Evolutionary conservation across 2,329 filamentous ascomycete genomes (phyloP).

Genomic region (Neonectria punicea): DNA sequence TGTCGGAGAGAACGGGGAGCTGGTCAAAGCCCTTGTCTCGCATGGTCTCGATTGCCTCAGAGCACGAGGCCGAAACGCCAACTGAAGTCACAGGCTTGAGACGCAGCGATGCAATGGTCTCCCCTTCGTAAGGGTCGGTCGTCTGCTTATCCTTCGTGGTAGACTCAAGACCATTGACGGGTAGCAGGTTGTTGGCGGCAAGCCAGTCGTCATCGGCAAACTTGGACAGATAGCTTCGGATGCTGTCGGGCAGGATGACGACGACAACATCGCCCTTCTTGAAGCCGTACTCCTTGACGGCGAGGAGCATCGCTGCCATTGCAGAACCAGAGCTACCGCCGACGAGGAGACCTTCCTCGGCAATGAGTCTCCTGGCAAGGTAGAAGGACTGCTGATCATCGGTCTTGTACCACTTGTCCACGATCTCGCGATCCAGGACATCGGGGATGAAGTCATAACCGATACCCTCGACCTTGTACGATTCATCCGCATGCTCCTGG

Average conservation of each 20-base stretch:
- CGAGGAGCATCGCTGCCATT: constrained; percentile 82
- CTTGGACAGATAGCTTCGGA: constrained; percentile 96
- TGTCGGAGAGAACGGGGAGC: constrained; percentile 83
- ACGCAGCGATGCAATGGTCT: constrained; percentile 83
- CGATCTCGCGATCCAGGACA: constrained; percentile 80
- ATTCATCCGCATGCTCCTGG: constrained; percentile 79
- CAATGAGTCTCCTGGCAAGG: constrained; percentile 88
- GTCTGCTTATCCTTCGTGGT: constrained; percentile 54
- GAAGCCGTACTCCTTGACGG: constrained; percentile 80
- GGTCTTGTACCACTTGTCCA: constrained; percentile 99
- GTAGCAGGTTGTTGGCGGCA: constrained; percentile 91
- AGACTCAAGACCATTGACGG: constrained; percentile 64
- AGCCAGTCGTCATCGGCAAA: constrained; percentile 99
- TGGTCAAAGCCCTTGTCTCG: constrained; percentile 98
- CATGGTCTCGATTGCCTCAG: constrained; percentile 96
- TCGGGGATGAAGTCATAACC: constrained; percentile 99
- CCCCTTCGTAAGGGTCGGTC: constrained; percentile 77
- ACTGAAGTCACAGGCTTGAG: constrained; percentile 95
- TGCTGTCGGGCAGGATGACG: constrained; percentile 93
- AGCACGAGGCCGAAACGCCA: constrained; percentile 74
- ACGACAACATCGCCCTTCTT: constrained; percentile 88
- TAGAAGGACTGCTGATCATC: constrained; percentile 91
- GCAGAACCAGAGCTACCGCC: constrained; percentile 95
- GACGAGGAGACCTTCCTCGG: constrained; percentile 92
- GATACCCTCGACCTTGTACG: constrained; percentile 98